Base-by-base conservation (phyloP, 2,329 filamentous ascomycete genomes). In the Phialophora verrucosa region DNA sequence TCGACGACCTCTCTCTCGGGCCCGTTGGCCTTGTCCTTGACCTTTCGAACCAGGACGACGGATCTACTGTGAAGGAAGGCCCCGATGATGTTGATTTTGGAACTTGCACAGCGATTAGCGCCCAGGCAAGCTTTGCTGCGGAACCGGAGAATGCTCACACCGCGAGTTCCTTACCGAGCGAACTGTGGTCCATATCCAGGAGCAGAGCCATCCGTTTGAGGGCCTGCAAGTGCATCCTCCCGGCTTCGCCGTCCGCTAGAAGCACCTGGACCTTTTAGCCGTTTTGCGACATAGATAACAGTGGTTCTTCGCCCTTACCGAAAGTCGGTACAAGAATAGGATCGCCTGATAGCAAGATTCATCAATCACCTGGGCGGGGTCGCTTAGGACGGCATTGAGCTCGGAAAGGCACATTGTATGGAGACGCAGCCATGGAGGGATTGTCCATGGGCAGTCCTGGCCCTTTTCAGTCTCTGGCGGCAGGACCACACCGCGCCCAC, bases 71-170 rank as follows among this genome's bases (percentile, higher is more conserved):
- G 66, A 32, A 68, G 62, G 35, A 68, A 68, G 12, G 68, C 65
- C 8, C 62, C 58, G 31, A 70, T 68, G 29, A 70, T 63, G 61
- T 70, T 70, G 65, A 69, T 53, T 54, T 67, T 69, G 38, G 54
- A 51, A 3, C 65, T 67, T n/a, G n/a, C n/a, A 32, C 31, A 14
- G 25, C 47, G 20, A 27, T 61, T 42, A 62, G 60, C 51, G 60
- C 60, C 17, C 1, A 44, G 38, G n/a, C 38, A 27, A 27, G 29
- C 5, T 3, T 32, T 59, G 47, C n/a, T 14, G 27, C 5, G 12
- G 6, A 27, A 12, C n/a, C 32, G 2, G 10, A 58, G 25, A 23
- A 1, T 12, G 25, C 63, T 65, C 49, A 63, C 65, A 69, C 69
- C 0, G 69, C 66, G n/a, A 70, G 51, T 59, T 70, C 69, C 32